Percentiles rank a stretch among this genome's conserved stretches.
These are phyloP conservation scores for Glomus cerebriforme DNA, from an alignment of 192 early-diverging fungal species.

Conservation along the genomic window DNA sequence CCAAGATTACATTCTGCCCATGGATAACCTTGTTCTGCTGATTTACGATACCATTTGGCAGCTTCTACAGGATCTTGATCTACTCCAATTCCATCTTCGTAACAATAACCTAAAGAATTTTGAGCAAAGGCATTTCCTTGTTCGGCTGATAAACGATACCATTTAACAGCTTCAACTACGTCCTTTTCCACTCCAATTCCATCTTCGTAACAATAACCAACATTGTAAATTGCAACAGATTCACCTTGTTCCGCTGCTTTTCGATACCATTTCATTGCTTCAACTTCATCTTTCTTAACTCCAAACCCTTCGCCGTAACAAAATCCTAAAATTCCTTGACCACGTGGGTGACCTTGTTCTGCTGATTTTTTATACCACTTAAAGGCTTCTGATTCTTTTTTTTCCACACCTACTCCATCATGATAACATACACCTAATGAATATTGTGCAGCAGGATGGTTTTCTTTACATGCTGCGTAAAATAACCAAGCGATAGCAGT, in stretches of 20 bases:
- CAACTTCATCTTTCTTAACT: slow-evolving; percentile 61
- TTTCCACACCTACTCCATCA: slow-evolving; percentile 72
- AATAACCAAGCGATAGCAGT: slow-evolving; percentile 66
- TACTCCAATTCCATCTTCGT: slow-evolving; percentile 82
- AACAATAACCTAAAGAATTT: slow-evolving; percentile 82
- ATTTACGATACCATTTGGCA: slow-evolving; percentile 61
- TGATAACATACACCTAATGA: slow-evolving; percentile 78
- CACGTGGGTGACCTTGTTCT: slow-evolving; percentile 62
- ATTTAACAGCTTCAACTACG: slow-evolving; percentile 55
- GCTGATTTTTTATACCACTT: slow-evolving; percentile 71
- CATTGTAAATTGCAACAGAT: slow-evolving; percentile 63
- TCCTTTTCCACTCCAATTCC: slow-evolving; percentile 62
- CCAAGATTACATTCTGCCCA: slow-evolving; percentile 79
- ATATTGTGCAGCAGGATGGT: slow-evolving; percentile 64
- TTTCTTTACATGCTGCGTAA: slow-evolving; percentile 56
- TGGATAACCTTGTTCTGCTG: slow-evolving; percentile 62
- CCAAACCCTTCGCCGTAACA: slow-evolving; percentile 86
- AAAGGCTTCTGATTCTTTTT: slow-evolving; percentile 67
- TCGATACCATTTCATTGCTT: slow-evolving; percentile 69
- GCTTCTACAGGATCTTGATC: slow-evolving; percentile 54
- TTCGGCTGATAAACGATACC: slow-evolving; percentile 69
- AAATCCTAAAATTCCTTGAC: slow-evolving; percentile 75
- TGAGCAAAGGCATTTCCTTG: slow-evolving; percentile 83
- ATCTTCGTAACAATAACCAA: slow-evolving; percentile 68
- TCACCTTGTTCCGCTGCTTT: slow-evolving; percentile 62